Base-by-base conservation (phyloP, 2,329 filamentous ascomycete genomes). In the Penicillium sp. region DNA sequence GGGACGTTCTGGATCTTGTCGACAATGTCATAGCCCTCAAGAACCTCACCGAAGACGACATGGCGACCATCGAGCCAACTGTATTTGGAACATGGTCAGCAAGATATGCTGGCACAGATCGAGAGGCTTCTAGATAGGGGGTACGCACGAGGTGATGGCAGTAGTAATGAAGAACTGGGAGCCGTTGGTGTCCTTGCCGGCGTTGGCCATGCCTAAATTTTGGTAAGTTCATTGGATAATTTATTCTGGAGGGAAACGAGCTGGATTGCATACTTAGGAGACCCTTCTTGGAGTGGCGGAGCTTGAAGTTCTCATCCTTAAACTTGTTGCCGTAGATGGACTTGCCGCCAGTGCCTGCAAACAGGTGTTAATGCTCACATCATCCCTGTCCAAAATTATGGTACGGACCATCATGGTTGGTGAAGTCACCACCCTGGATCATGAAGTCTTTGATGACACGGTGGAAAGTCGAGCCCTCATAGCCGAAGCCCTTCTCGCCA, bases 391-490 rank as follows among this genome's bases (percentile, higher is more conserved):
- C 11, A 11, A 19, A 7, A 38, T 35, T 30, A 8, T 13, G 35
- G 28, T n/a, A 67, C 72, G 63, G 64, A 80, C 78, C 86, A 69
- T 89, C 86, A 49, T 83, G 83, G 30, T 80, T 82, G 66, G 87
- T 89, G 76, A 89, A 89, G 74, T 89, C 87, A 75, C 86, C 87
- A 70, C 86, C 87, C 76, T 89, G 87, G 65, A 89, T 87, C 87
- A 90, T 89, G 78, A 89, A 89, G 63, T 85, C 75, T 78, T 87
- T 87, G 80, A 90, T 89, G 65, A 89, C 85, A 71, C 87, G 85
- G 81, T 90, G 87, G 83, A 90, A 89, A 64, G 79, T 81, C 43
- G 86, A 88, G 55, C 85, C 85, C 76, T 89, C 82, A 72, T 89
- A 90, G 48, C 87, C 87, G 69, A 84, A 89, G 70, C 86, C 87